Evolutionary conservation across 75 land plant genomes (phyloP).

Genomic region (Picea sitchensis): DNA sequence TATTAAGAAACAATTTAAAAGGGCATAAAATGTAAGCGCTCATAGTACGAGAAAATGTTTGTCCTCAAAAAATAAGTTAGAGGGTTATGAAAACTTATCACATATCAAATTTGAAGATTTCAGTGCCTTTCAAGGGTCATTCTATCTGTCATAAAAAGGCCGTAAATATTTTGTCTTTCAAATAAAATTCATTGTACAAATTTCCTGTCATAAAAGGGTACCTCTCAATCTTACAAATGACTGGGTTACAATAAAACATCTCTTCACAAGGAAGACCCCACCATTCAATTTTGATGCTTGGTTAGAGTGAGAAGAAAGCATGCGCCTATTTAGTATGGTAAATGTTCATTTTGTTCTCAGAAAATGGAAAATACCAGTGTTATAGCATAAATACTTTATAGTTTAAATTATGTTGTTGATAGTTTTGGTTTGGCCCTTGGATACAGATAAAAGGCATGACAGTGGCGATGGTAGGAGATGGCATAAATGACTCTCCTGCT

Average conservation of each 20-base stretch:
- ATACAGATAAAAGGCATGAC: slow-evolving; percentile 44
- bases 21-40: neutral
- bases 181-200: neutral
- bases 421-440: neutral
- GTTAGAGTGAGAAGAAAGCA: neutral
- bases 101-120: neutral
- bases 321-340: neutral
- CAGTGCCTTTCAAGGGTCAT: neutral
- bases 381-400: neutral
- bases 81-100: neutral
- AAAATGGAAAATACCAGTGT: neutral
- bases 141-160: neutral
- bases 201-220: neutral
- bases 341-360: neutral
- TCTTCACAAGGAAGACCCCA: too few relatives aligned
- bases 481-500: slow-evolving; percentile 93
- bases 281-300: neutral
- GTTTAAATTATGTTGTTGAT: neutral
- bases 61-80: neutral
- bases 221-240: neutral
- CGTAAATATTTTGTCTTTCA: neutral
- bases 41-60: neutral
- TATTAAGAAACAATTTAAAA: neutral
- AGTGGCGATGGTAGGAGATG: slow-evolving; percentile 97
- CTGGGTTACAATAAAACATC: neutral